Conservation (phyloP, 352 stramenopile genomes). For the Globisporangium cylindrosporum region DNA sequence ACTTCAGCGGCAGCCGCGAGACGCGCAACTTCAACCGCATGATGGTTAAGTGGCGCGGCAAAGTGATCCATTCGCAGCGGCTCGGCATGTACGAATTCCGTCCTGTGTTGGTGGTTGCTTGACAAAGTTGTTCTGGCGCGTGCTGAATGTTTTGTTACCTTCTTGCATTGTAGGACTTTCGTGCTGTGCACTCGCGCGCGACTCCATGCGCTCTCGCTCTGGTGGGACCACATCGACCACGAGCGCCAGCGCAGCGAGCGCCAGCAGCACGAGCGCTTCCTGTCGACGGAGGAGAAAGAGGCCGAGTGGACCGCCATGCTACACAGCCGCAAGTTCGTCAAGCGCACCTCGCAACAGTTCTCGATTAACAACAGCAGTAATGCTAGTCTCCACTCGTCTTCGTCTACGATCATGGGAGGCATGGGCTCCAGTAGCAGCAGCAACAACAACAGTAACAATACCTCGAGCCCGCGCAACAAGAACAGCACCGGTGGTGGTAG, state of each 20-base stretch:
- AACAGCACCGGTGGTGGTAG: not conserved
- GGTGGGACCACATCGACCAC: slow-evolving; percentile 64
- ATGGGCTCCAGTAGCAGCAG: not conserved
- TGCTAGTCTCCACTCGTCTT: not conserved
- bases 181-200: slow-evolving; percentile 52
- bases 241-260: slow-evolving; percentile 64
- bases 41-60: slow-evolving; percentile 70
- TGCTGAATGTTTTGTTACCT: not conserved
- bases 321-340: slow-evolving; percentile 15
- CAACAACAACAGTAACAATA: not conserved
- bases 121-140: not conserved
- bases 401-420: not conserved
- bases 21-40: slow-evolving; percentile 72
- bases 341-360: not conserved
- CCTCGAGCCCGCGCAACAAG: not conserved
- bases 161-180: slow-evolving; percentile 27
- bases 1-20: slow-evolving; percentile 53
- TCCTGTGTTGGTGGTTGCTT: not conserved
- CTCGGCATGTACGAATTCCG: slow-evolving; percentile 29
- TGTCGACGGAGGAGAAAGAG: slow-evolving; percentile 38
- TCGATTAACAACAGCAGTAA: slow-evolving; percentile 1
- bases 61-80: slow-evolving; percentile 70
- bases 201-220: slow-evolving; percentile 50
- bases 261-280: slow-evolving; percentile 29
- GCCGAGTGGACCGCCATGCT: slow-evolving; percentile 23